A percentile compares a stretch with the other conserved stretches of the same genome.
These are phyloP conservation scores for Sclerotinia trifoliorum DNA, from an alignment of 2,329 filamentous ascomycete genomes.

Conservation along the genomic window DNA sequence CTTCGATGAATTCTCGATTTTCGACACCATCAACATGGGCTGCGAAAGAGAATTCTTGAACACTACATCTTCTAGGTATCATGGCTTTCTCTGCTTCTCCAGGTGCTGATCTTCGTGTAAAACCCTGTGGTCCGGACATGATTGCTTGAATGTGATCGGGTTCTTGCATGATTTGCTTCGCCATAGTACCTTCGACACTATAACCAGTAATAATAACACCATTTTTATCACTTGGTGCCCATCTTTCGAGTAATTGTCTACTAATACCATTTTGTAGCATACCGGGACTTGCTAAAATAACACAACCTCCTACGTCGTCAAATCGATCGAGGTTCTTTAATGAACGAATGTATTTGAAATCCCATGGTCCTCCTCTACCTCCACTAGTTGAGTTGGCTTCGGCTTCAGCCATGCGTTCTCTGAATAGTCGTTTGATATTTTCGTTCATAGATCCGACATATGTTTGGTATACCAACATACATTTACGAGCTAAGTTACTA, in stretches of 20 bases:
- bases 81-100: conserved; percentile 80
- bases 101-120: conserved; percentile 56
- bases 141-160: conserved; percentile 93
- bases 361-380: conserved; percentile 86
- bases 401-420: conserved; percentile 86
- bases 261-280: conserved; percentile 98
- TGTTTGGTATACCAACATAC: conserved; percentile 98
- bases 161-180: conserved; percentile 90
- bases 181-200: conserved; percentile 98
- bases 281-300: conserved; percentile 96
- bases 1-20: conserved; percentile 95
- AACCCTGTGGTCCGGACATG: conserved; percentile 73
- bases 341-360: conserved; percentile 91
- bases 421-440: conserved; percentile 95
- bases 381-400: conserved; percentile 73
- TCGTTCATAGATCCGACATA: conserved; percentile 99
- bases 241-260: conserved; percentile 86
- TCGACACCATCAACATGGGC: conserved; percentile 95
- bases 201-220: conserved; percentile 99
- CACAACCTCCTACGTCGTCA: conserved; percentile 90
- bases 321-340: conserved; percentile 93
- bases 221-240: conserved; percentile 95
- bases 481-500: conserved; percentile 89
- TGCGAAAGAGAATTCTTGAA: conserved; percentile 93
- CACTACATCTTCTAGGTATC: conserved; percentile 88